A percentile compares a stretch with the other conserved stretches of the same genome.
phyloP scores from a whole-genome alignment of 495 filamentous ascomycete species.

The Elasticomyces elasticus region DNA sequence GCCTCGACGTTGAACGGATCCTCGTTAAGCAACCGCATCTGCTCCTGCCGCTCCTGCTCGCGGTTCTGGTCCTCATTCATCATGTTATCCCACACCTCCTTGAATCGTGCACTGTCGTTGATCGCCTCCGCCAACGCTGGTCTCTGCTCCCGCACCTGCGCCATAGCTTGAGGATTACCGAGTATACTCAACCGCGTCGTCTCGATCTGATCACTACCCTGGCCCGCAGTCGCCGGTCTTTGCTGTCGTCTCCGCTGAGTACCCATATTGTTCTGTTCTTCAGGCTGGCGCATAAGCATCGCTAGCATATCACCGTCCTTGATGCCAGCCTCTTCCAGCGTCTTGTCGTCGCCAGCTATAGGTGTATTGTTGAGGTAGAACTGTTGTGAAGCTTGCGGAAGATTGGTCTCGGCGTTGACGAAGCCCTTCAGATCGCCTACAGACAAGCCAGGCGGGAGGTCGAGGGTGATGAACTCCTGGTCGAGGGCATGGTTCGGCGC shows the following conservation, averaged over 20 bases:
- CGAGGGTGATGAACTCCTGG: constrained; percentile 71
- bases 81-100: constrained; percentile 54
- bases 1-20: constrained; percentile 88
- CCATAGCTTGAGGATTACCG: constrained; percentile 61
- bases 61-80: constrained; percentile 56
- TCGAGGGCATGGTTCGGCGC: constrained; percentile 56
- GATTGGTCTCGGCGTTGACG: constrained; percentile 55
- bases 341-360: constrained; percentile 64
- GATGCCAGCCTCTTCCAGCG: constrained; percentile 71
- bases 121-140: constrained; percentile 68
- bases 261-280: constrained; percentile 15
- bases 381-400: constrained; percentile 51
- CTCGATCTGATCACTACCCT: constrained; percentile 55
- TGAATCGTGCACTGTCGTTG: constrained; percentile 69
- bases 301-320: constrained; percentile 87
- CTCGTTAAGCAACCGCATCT: constrained; percentile 70
- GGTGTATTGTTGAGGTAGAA: constrained; percentile 86
- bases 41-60: constrained; percentile 65
- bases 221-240: constrained; percentile 28
- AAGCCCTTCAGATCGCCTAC: constrained; percentile 76
- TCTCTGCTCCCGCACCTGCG: constrained; percentile 54
- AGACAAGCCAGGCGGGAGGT: constrained; percentile 76
- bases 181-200: constrained; percentile 70
- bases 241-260: constrained; percentile 22
- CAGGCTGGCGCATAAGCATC: constrained; percentile 48